Evolutionary conservation across 257 asterid species (phyloP).

Genomic region (Solanum piurae): DNA sequence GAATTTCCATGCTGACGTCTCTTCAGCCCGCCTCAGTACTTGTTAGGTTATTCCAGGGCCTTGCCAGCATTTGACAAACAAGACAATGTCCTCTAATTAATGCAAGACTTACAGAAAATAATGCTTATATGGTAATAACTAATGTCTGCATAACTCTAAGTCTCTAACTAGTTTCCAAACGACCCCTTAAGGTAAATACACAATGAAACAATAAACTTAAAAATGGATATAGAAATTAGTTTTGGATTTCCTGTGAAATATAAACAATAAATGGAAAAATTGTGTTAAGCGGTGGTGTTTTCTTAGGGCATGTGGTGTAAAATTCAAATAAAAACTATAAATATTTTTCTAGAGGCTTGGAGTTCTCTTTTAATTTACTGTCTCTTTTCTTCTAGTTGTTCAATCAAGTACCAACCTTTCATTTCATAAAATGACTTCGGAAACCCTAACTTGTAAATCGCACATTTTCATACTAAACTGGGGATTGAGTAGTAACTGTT

Average conservation of each 20-base stretch:
- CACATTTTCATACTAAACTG: constrained; percentile 5
- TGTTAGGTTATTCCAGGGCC: background rate
- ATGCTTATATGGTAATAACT: background rate
- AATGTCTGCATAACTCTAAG: background rate
- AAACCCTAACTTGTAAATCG: constrained; percentile 22
- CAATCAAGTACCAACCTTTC: background rate
- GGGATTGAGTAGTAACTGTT: background rate
- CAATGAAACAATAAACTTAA: background rate
- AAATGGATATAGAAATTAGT: background rate
- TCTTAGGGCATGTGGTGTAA: background rate
- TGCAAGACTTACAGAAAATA: background rate
- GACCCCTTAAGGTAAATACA: background rate
- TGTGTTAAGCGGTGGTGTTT: background rate
- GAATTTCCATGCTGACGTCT: background rate
- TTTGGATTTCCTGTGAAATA: background rate
- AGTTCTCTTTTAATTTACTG: background rate
- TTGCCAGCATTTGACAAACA: background rate
- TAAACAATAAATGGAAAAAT: background rate
- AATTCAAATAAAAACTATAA: background rate
- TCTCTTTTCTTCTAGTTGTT: background rate
- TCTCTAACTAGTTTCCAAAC: background rate
- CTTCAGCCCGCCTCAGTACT: background rate
- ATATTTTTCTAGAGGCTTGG: background rate
- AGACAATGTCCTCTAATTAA: background rate
- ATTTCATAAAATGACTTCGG: constrained; percentile 23